Conservation (phyloP, 768 basidiomycete genomes). For the Leccinum imitatum region DNA sequence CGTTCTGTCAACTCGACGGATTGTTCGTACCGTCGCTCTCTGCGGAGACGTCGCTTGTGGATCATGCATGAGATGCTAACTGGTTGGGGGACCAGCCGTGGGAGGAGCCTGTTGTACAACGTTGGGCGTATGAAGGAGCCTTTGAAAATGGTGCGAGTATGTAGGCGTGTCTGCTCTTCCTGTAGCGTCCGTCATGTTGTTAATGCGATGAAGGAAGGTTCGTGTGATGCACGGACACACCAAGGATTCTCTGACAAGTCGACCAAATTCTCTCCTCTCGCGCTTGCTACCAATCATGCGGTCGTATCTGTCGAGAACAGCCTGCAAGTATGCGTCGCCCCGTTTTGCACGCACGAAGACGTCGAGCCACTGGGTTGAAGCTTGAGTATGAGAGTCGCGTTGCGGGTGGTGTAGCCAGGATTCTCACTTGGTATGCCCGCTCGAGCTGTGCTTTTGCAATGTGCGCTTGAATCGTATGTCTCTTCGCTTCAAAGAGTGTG, state of each 20-base stretch:
- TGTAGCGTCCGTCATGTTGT: slow-evolving; percentile 25
- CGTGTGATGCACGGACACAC: slow-evolving; percentile 34
- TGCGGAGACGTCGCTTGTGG: slow-evolving; percentile 40
- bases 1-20: slow-evolving; percentile 33
- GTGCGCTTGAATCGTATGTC: slow-evolving; percentile 52
- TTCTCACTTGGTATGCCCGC: slow-evolving; percentile 57
- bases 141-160: slow-evolving; percentile 66
- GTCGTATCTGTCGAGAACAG: slow-evolving; percentile 57
- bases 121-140: slow-evolving; percentile 69
- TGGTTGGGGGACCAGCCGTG: slow-evolving; percentile 81
- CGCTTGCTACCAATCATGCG: slow-evolving; percentile 51
- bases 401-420: not conserved
- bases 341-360: slow-evolving; percentile 51
- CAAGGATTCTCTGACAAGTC: slow-evolving; percentile 48
- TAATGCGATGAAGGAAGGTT: not conserved
- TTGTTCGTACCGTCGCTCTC: slow-evolving; percentile 45
- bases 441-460: slow-evolving; percentile 46
- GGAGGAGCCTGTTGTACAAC: slow-evolving; percentile 65
- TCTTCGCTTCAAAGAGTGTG: slow-evolving; percentile 51
- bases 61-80: slow-evolving; percentile 71
- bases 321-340: slow-evolving; percentile 48
- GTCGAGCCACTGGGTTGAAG: slow-evolving; percentile 50
- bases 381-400: not conserved
- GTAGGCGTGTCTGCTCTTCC: slow-evolving; percentile 56
- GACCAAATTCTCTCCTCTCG: slow-evolving; percentile 48